Percentiles rank a stretch among this genome's conserved stretches.
Evolutionary conservation across 2,329 filamentous ascomycete species (phyloP).

Genomic region (Cordyceps fumosorosea): DNA sequence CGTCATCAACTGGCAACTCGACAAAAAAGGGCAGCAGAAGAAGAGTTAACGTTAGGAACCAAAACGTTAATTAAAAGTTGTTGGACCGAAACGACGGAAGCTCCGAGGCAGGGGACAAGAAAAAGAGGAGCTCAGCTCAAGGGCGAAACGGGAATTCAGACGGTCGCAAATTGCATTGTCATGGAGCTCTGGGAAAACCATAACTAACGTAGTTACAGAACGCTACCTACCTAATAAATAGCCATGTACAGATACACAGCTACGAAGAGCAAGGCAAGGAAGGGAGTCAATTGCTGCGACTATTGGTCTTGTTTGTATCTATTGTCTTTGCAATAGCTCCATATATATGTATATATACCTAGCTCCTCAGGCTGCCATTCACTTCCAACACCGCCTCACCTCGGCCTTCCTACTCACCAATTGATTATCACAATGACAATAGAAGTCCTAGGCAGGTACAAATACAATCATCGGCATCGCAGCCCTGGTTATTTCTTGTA

Average conservation of each 20-base stretch:
- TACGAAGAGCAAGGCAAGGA: neutral
- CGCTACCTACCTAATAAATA: too few relatives aligned
- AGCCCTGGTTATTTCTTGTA: neutral
- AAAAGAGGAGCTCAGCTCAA: conserved; percentile 10
- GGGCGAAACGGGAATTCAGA: conserved; percentile 6
- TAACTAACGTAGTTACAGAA: too few relatives aligned
- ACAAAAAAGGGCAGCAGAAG: neutral
- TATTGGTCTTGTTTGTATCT: neutral
- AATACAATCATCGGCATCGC: neutral
- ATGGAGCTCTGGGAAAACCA: too few relatives aligned
- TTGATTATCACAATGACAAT: neutral
- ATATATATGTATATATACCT: too few relatives aligned
- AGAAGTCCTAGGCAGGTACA: neutral
- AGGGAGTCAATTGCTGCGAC: neutral
- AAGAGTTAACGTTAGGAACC: neutral
- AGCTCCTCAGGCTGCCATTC: neutral
- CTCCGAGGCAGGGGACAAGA: neutral
- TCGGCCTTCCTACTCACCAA: neutral
- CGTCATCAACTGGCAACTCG: too few relatives aligned
- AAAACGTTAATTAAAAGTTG: neutral
- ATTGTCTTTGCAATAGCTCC: too few relatives aligned
- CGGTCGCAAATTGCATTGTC: conserved; percentile 7
- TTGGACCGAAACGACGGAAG: neutral
- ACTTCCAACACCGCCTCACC: neutral
- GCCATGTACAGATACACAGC: neutral